phyloP scores from a whole-genome alignment of 169 alveolate genomes.

The Plasmodium sp. region DNA sequence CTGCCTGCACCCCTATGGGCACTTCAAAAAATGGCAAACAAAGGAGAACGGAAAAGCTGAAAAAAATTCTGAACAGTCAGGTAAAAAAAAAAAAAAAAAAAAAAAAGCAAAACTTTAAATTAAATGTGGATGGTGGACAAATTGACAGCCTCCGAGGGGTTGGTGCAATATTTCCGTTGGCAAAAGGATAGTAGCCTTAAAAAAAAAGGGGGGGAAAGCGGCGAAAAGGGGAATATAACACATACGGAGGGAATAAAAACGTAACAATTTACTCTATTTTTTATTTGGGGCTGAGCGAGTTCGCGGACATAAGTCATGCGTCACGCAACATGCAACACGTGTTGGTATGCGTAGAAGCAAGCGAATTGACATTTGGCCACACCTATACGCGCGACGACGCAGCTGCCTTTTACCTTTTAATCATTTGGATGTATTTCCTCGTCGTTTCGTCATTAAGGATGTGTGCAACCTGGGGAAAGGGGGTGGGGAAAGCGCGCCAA shows the following conservation, averaged over 20 bases:
- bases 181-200: constrained; percentile 67
- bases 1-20: background rate
- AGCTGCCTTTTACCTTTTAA: constrained; percentile 83
- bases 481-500: background rate
- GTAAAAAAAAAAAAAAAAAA: background rate
- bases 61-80: background rate
- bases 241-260: background rate
- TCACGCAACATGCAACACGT: background rate
- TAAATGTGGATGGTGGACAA: constrained; percentile 70
- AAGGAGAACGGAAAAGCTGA: background rate
- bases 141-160: constrained; percentile 75
- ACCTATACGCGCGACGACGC: background rate
- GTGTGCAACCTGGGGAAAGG: constrained; percentile 81
- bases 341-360: background rate
- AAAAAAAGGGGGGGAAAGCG: background rate
- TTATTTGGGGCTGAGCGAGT: background rate
- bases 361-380: background rate
- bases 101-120: constrained; percentile 12
- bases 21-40: background rate
- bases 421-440: constrained; percentile 91
- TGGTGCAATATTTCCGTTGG: constrained; percentile 73
- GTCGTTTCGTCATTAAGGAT: constrained; percentile 94
- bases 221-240: background rate
- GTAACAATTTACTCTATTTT: background rate
- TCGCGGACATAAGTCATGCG: background rate